Percentiles rank a stretch among this genome's conserved stretches.
phyloP scores from a whole-genome alignment of 2,329 filamentous ascomycete genomes.

The Geosmithia morbida region DNA sequence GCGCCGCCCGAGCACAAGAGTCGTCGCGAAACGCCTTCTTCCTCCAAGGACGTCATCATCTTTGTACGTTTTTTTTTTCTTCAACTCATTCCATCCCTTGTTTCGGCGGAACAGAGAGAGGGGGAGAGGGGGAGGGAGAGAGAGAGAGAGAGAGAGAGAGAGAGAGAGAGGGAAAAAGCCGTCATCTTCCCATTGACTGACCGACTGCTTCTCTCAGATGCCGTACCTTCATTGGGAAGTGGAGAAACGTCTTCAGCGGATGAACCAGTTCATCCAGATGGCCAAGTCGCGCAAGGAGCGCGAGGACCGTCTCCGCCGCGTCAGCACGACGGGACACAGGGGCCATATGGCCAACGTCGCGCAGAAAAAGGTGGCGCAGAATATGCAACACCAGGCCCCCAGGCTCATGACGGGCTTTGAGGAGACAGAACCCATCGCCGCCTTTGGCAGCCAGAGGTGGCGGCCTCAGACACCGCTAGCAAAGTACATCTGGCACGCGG shows the following conservation, averaged over 20 bases:
- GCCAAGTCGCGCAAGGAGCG: conserved; percentile 5
- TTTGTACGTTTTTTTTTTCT: conserved; percentile 6
- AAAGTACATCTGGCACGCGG: conserved; percentile 8
- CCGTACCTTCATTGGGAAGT: conserved; percentile 8
- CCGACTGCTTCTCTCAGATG: conserved; percentile 3
- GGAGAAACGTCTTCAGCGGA: conserved; percentile 6
- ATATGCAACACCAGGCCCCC: not conserved
- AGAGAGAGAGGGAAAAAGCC: too few species aligned
- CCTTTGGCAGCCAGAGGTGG: conserved; percentile 2
- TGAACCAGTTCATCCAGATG: conserved; percentile 6
- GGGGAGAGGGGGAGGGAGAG: too few species aligned
- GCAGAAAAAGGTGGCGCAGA: not conserved
- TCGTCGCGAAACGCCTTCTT: not conserved
- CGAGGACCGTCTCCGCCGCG: conserved; percentile 3
- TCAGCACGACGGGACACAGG: conserved; percentile 4
- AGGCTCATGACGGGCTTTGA: conserved; percentile 1
- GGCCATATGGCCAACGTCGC: conserved; percentile 4
- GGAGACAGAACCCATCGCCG: not conserved
- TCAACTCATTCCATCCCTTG: too few species aligned
- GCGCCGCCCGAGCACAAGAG: conserved; percentile 2
- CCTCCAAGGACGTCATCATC: conserved; percentile 5
- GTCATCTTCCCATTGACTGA: not conserved
- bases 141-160: too few species aligned
- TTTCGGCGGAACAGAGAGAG: too few species aligned
- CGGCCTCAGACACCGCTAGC: conserved; percentile 5